A percentile compares a stretch with the other conserved stretches of the same genome.
These are phyloP conservation scores for Mayamaea pseudoterrestris DNA, from an alignment of 108 stramenopile genomes.

Conservation along the genomic window DNA sequence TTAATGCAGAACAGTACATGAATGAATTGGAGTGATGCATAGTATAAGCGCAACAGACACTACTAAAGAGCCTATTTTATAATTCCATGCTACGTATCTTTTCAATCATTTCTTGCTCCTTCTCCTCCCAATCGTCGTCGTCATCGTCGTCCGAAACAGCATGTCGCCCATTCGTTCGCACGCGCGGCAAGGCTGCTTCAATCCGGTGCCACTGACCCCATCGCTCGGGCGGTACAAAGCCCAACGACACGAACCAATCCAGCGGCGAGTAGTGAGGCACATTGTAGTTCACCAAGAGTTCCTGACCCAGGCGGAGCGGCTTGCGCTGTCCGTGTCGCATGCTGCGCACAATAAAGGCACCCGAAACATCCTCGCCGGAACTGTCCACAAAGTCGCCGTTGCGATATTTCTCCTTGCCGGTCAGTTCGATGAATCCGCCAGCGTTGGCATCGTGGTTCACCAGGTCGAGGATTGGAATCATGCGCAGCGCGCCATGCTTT, in stretches of 20 bases:
- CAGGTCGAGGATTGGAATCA: conserved; percentile 69
- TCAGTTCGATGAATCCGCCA: conserved; percentile 61
- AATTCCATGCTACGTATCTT: no score
- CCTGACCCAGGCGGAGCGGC: conserved; percentile 55
- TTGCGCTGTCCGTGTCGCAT: conserved; percentile 48
- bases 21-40: no score
- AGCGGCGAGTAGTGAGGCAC: conserved; percentile 65
- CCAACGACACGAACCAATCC: conserved; percentile 77
- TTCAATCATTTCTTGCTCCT: no score
- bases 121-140: no score
- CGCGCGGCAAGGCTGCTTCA: conserved; percentile 28
- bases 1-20: no score
- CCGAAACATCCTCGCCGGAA: conserved; percentile 41
- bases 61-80: no score
- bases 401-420: conserved; percentile 33
- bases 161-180: conserved; percentile 20
- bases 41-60: no score
- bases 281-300: conserved; percentile 77
- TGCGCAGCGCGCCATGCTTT: conserved; percentile 42
- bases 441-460: conserved; percentile 72
- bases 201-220: conserved; percentile 39
- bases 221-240: conserved; percentile 74
- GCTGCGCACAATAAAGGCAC: conserved; percentile 63
- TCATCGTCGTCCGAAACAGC: not conserved
- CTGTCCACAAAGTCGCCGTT: conserved; percentile 35